phyloP scores from a whole-genome alignment of 176 grass and related monocot genomes.

The Avena eriantha region DNA sequence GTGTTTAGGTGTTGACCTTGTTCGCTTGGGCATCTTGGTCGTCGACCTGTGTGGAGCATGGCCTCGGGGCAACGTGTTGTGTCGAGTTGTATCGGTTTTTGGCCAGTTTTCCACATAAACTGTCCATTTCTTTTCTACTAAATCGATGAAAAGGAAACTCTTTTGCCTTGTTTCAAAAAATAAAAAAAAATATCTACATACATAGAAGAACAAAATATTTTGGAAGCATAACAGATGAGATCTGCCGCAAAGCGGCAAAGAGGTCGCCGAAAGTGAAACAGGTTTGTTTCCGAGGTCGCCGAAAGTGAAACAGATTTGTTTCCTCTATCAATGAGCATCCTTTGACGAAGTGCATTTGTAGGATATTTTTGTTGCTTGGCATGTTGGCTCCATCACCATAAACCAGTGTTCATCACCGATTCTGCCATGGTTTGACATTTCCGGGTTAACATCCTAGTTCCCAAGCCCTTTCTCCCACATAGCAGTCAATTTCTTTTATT shows the following conservation, averaged over 20 bases:
- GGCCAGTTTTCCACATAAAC: too few species aligned
- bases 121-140: too few species aligned
- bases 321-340: background rate
- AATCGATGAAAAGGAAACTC: too few species aligned
- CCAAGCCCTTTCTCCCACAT: constrained; percentile 79
- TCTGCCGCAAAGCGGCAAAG: background rate
- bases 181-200: too few species aligned
- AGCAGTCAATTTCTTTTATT: too few species aligned
- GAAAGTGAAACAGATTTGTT: background rate
- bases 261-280: too few species aligned
- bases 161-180: too few species aligned
- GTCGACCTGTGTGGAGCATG: too few species aligned
- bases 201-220: background rate
- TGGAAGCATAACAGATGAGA: background rate
- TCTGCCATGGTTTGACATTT: constrained; percentile 40
- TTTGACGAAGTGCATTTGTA: background rate
- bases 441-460: constrained; percentile 68
- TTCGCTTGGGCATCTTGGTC: too few species aligned
- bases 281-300: background rate
- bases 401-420: background rate
- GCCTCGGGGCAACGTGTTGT: too few species aligned
- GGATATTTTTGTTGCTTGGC: background rate
- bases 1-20: too few species aligned
- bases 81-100: too few species aligned
- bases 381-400: background rate